Evolutionary conservation across 2,329 filamentous ascomycete species (phyloP).

Genomic region (Scytalidium lignicola): DNA sequence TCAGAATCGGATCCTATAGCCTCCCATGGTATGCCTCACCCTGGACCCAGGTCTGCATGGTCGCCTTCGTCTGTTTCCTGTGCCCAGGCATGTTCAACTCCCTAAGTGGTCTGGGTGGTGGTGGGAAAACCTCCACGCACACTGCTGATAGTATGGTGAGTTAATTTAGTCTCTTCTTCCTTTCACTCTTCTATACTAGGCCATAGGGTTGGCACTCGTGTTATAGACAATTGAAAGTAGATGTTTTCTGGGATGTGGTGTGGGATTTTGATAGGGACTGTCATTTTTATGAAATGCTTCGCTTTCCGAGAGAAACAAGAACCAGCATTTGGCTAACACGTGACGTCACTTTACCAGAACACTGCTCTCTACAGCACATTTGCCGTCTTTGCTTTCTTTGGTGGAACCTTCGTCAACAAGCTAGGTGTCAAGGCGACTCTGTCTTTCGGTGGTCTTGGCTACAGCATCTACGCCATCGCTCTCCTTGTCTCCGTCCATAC

Average conservation of each 20-base stretch:
- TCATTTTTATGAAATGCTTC: too few relatives aligned
- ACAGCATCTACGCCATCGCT: slow-evolving; percentile 67
- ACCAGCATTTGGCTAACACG: background rate
- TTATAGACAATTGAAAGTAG: too few relatives aligned
- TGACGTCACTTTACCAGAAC: slow-evolving; percentile 15
- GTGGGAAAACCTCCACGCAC: slow-evolving; percentile 47
- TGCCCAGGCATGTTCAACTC: slow-evolving; percentile 70
- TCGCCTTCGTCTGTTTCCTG: slow-evolving; percentile 62
- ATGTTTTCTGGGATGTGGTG: too few relatives aligned
- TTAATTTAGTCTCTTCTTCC: background rate
- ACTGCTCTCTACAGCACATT: slow-evolving; percentile 46
- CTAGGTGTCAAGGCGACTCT: slow-evolving; percentile 66
- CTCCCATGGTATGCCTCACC: slow-evolving; percentile 70
- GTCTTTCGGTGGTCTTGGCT: slow-evolving; percentile 69
- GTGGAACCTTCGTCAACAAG: slow-evolving; percentile 73
- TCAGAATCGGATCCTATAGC: slow-evolving; percentile 49
- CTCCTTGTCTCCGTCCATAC: slow-evolving; percentile 67
- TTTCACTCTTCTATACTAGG: too few relatives aligned
- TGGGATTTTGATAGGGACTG: too few relatives aligned
- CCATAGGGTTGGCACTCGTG: too few relatives aligned
- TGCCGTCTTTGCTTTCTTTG: slow-evolving; percentile 60
- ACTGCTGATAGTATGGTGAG: slow-evolving; percentile 40
- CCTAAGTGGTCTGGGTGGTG: slow-evolving; percentile 57
- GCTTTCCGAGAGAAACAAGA: too few relatives aligned
- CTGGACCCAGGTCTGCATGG: slow-evolving; percentile 63